phyloP scores from a whole-genome alignment of 371 early-diverging fungal species.

The Actinomucor elegans region DNA sequence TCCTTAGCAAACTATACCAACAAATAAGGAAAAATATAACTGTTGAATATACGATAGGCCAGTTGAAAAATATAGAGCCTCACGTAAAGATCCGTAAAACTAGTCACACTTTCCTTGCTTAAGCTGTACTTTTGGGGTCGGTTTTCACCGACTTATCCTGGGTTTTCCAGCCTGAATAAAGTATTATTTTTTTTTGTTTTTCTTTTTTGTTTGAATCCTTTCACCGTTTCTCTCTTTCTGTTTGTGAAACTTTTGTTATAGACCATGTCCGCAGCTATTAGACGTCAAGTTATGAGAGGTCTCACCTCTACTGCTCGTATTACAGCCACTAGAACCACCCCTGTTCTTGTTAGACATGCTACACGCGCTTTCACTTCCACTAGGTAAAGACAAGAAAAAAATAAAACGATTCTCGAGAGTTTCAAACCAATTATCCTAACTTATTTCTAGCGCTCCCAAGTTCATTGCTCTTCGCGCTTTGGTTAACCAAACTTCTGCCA shows the following conservation, averaged over 20 bases:
- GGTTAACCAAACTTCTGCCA: constrained; percentile 26
- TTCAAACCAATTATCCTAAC: background rate
- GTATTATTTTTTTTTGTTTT: constrained; percentile 1
- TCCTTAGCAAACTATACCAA: too few species aligned
- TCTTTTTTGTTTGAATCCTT: constrained; percentile 7
- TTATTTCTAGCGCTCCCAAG: constrained; percentile 32
- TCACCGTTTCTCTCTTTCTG: background rate
- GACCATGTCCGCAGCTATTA: constrained; percentile 36
- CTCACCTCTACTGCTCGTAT: constrained; percentile 40
- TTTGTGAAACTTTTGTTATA: constrained; percentile 1
- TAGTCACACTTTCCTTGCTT: constrained; percentile 16
- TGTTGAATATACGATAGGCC: too few species aligned
- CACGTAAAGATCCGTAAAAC: constrained; percentile 18
- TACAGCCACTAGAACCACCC: constrained; percentile 35
- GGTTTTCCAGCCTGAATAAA: constrained; percentile 23
- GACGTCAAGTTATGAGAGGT: constrained; percentile 51
- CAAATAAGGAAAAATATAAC: constrained; percentile 13
- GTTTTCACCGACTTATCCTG: constrained; percentile 32
- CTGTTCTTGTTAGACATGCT: constrained; percentile 35
- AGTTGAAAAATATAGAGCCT: background rate
- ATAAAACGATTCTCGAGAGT: background rate
- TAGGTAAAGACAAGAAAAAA: constrained; percentile 23
- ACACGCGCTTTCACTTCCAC: constrained; percentile 40
- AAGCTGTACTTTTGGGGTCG: constrained; percentile 6
- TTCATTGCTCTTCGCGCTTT: constrained; percentile 52